Base-by-base conservation (phyloP, 441 rosid species). In the Mallotus repandus region DNA sequence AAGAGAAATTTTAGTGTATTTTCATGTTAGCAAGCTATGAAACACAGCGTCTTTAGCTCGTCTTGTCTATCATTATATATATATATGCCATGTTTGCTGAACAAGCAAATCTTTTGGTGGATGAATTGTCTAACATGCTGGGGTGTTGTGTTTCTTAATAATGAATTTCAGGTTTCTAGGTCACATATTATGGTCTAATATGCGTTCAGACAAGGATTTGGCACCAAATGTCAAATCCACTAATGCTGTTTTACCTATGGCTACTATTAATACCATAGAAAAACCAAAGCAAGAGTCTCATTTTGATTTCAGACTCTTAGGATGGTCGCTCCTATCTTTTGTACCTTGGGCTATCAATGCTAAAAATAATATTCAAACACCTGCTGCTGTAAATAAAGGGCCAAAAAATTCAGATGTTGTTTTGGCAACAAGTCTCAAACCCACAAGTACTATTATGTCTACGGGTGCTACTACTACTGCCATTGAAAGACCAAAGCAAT, bases 321-420 rank as follows among this genome's bases (percentile, higher is more conserved):
- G 88, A 9, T 86, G 90, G 89, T 87, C 96, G 25, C 71, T 91
- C 63, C 68, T 78, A 38, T 86, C 96, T 4, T 60, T 85, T 21
- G 43, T 88, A 74, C 93, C 91, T 1, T 86, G 89, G 87, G 81
- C 79, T 55, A 52, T 63, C 18, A 16, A 53, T 10, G 63, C 25
- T 56, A 72, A 57, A 29, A 58, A 87, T 32, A 79, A 66, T 70
- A 75, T 69, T 65, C 12, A 6, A 65, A 19, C 48, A 3, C 75
- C 78, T 18, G 61, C 63, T 38, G 60, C 71, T 48, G 64, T 74
- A 66, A 89, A 91, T 74, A 87, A 81, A 81, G 79, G 79, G 77
- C 80, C 89, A 77, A 85, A 80, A 80, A 84, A 59, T 56, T 63
- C 78, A 9, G 77, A 82, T 59, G 81, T 75, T 75, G 82, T 84